Conservation (phyloP, 441 rosid species). For the Raphanus hybrid region DNA sequence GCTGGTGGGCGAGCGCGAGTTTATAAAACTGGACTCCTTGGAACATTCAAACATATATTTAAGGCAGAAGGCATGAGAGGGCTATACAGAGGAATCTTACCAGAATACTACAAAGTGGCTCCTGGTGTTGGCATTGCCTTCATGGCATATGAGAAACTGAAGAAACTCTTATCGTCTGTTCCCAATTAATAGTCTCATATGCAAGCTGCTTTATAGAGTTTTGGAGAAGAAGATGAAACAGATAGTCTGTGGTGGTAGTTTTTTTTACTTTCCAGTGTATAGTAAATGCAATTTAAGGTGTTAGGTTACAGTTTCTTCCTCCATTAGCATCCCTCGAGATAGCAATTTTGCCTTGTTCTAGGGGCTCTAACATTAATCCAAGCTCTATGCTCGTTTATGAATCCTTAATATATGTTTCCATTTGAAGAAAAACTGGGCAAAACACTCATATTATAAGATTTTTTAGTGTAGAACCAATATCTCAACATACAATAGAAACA, state of each 20-base stretch:
- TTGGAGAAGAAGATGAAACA: slow-evolving; percentile 10
- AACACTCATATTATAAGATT: not conserved
- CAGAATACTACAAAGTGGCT: slow-evolving; percentile 91
- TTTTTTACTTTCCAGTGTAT: slow-evolving; percentile 18
- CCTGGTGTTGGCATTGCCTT: slow-evolving; percentile 93
- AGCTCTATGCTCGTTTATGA: not conserved
- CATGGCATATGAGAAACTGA: slow-evolving; percentile 87
- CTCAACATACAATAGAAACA: slow-evolving; percentile 16
- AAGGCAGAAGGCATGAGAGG: slow-evolving; percentile 77
- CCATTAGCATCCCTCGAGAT: slow-evolving; percentile 22
- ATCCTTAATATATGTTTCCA: slow-evolving; percentile 8
- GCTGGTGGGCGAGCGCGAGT: slow-evolving; percentile 84
- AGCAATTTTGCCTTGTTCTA: slow-evolving; percentile 34
- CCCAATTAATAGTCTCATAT: slow-evolving; percentile 19
- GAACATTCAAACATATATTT: slow-evolving; percentile 69
- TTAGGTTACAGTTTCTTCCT: slow-evolving; percentile 23
- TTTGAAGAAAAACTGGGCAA: not conserved
- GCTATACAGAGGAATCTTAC: slow-evolving; percentile 89
- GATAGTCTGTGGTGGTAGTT: not conserved
- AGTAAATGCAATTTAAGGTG: slow-evolving; percentile 33
- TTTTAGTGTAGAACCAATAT: not conserved
- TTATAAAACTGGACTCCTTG: slow-evolving; percentile 68
- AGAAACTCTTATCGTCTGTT: slow-evolving; percentile 57
- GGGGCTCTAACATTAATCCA: slow-evolving; percentile 32
- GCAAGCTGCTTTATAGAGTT: slow-evolving; percentile 20